Evolutionary conservation across 345 rosid species (phyloP).

Genomic region (Camelina sativa): DNA sequence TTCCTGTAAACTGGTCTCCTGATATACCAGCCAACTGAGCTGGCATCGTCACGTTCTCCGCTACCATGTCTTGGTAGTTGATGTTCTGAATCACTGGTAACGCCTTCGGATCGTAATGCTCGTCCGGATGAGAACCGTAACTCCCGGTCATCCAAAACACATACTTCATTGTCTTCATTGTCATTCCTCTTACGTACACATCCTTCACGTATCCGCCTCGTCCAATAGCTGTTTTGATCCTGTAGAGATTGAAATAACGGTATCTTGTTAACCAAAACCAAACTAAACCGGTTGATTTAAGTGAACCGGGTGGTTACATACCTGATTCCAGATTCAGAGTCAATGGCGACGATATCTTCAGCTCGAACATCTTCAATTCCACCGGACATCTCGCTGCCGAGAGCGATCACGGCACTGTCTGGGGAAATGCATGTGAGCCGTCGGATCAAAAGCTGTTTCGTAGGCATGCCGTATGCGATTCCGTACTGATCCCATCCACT

Average conservation of each 20-base stretch:
- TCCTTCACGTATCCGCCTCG: slow-evolving; percentile 84
- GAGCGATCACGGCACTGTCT: slow-evolving; percentile 79
- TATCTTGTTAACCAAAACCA: not conserved
- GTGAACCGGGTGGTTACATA: not conserved
- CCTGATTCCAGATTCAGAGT: slow-evolving; percentile 73
- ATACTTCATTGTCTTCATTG: slow-evolving; percentile 74
- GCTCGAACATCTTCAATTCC: slow-evolving; percentile 81
- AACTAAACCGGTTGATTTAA: not conserved
- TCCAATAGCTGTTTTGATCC: slow-evolving; percentile 80
- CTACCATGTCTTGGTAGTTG: slow-evolving; percentile 69
- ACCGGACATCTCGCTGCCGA: slow-evolving; percentile 94
- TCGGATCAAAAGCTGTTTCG: slow-evolving; percentile 72
- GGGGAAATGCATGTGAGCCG: slow-evolving; percentile 90
- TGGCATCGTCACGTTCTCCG: slow-evolving; percentile 73
- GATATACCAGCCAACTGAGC: slow-evolving; percentile 68
- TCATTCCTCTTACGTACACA: slow-evolving; percentile 70
- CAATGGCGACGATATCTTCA: slow-evolving; percentile 73
- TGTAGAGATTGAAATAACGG: no score
- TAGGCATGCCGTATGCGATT: slow-evolving; percentile 64
- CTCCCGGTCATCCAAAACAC: slow-evolving; percentile 94
- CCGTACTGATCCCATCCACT: slow-evolving; percentile 95
- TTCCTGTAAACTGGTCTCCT: slow-evolving; percentile 62
- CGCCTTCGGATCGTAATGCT: slow-evolving; percentile 71
- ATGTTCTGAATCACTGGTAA: slow-evolving; percentile 66
- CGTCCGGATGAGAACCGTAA: slow-evolving; percentile 75